Percentiles rank a stretch among this genome's conserved stretches.
These are phyloP conservation scores for Saccharomycopsis babjevae DNA, from an alignment of 805 yeast species.

Conservation along the genomic window DNA sequence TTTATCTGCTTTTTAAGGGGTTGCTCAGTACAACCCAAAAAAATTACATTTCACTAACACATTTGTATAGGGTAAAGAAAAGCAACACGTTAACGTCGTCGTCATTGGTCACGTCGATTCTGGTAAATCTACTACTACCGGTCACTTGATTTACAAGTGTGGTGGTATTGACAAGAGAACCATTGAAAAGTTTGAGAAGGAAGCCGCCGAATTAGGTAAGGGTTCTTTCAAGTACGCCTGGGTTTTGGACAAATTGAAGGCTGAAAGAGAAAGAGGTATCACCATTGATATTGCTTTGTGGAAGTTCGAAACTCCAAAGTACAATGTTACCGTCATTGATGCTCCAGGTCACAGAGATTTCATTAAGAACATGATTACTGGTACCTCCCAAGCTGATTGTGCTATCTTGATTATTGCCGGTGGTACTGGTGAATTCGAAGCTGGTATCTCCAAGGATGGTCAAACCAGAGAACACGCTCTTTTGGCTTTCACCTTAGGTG, in stretches of 20 bases:
- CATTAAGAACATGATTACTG: constrained; percentile 93
- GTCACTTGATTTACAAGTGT: constrained; percentile 98
- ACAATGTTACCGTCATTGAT: constrained; percentile 83
- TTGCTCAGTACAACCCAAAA: neutral
- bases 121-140: constrained; percentile 97
- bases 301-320: constrained; percentile 88
- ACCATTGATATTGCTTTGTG: constrained; percentile 90
- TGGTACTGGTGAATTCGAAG: constrained; percentile 92
- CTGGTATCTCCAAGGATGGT: constrained; percentile 91
- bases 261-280: constrained; percentile 96
- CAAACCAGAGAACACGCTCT: constrained; percentile 94
- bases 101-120: constrained; percentile 99
- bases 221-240: constrained; percentile 97
- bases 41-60: no score
- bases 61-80: constrained; percentile 70
- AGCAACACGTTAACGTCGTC: constrained; percentile 98
- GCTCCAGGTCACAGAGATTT: constrained; percentile 97
- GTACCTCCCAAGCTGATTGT: constrained; percentile 90
- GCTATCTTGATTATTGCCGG: constrained; percentile 86
- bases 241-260: constrained; percentile 92
- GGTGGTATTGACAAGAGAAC: constrained; percentile 99
- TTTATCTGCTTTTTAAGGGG: constrained; percentile 1
- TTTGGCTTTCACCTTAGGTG: constrained; percentile 84
- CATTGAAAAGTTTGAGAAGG: constrained; percentile 96
- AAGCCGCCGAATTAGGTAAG: constrained; percentile 95